These are phyloP conservation scores for Cubamyces lactineus DNA, from an alignment of 768 basidiomycete genomes.

Conservation along the genomic window DNA sequence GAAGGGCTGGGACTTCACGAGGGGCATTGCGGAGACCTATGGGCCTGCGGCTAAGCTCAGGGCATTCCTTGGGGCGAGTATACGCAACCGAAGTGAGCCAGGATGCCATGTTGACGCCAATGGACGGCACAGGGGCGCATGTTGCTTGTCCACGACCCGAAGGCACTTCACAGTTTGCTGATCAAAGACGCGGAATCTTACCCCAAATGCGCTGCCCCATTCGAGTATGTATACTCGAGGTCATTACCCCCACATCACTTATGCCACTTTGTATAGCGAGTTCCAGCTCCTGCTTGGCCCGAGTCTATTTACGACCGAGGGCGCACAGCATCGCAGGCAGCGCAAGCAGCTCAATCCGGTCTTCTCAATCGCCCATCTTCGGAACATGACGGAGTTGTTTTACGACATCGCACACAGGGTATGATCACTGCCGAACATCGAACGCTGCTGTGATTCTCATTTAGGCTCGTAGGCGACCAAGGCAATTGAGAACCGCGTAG, in stretches of 20 bases:
- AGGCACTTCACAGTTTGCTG: conserved; percentile 50
- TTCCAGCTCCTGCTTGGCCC: conserved; percentile 17
- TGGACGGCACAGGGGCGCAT: conserved; percentile 43
- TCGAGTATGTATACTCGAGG: not conserved
- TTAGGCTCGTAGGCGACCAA: conserved; percentile 20
- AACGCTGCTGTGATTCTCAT: too few species aligned
- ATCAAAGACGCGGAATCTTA: conserved; percentile 52
- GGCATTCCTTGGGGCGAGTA: conserved; percentile 53
- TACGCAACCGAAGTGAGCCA: conserved; percentile 7
- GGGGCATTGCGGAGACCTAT: conserved; percentile 30
- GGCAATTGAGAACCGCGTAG: conserved; percentile 24
- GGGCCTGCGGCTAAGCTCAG: conserved; percentile 48
- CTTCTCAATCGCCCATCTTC: conserved; percentile 29
- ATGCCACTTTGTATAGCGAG: conserved; percentile 1
- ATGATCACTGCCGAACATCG: too few species aligned
- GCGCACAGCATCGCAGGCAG: conserved; percentile 26
- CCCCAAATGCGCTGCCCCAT: conserved; percentile 4
- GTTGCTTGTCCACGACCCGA: conserved; percentile 51
- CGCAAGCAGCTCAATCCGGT: conserved; percentile 29
- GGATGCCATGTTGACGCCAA: not conserved
- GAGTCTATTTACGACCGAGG: conserved; percentile 18
- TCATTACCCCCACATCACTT: not conserved
- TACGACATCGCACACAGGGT: conserved; percentile 24
- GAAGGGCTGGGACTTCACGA: not conserved
- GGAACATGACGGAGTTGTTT: conserved; percentile 28